phyloP scores from a whole-genome alignment of 805 yeast species.

The Myxozyma monticola region DNA sequence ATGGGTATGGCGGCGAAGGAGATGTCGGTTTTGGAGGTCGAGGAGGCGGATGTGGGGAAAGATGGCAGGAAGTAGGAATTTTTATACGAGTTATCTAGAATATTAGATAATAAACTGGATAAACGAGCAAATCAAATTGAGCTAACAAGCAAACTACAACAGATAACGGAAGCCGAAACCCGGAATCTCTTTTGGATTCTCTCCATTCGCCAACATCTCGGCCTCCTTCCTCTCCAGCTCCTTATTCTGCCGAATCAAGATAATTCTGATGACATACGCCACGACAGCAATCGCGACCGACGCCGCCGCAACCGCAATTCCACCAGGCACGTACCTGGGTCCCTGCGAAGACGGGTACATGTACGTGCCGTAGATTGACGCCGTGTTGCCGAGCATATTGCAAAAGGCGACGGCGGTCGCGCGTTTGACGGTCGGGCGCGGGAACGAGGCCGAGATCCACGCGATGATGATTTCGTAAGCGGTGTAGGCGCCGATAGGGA shows the following conservation, averaged over 20 bases:
- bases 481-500: conserved; percentile 19
- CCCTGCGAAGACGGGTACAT: conserved; percentile 18
- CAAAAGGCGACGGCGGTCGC: conserved; percentile 18
- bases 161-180: conserved; percentile 15
- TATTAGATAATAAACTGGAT: no score
- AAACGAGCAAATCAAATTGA: no score
- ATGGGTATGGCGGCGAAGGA: no score
- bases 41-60: no score
- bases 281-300: conserved; percentile 7
- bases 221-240: conserved; percentile 16
- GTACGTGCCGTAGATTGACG: conserved; percentile 17
- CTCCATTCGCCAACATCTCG: conserved; percentile 5
- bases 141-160: no score
- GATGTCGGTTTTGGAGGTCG: no score
- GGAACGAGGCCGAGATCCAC: conserved; percentile 22
- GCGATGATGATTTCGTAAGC: conserved; percentile 23
- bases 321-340: conserved; percentile 24
- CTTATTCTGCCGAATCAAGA: conserved; percentile 14
- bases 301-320: conserved; percentile 12
- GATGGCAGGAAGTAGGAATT: no score
- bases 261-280: conserved; percentile 11
- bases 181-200: background rate
- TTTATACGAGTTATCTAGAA: no score
- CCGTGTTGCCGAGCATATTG: conserved; percentile 21
- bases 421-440: conserved; percentile 23